A percentile compares a stretch with the other conserved stretches of the same genome.
These are phyloP conservation scores for Penicillium daleae DNA, from an alignment of 495 filamentous ascomycete species.

Conservation along the genomic window DNA sequence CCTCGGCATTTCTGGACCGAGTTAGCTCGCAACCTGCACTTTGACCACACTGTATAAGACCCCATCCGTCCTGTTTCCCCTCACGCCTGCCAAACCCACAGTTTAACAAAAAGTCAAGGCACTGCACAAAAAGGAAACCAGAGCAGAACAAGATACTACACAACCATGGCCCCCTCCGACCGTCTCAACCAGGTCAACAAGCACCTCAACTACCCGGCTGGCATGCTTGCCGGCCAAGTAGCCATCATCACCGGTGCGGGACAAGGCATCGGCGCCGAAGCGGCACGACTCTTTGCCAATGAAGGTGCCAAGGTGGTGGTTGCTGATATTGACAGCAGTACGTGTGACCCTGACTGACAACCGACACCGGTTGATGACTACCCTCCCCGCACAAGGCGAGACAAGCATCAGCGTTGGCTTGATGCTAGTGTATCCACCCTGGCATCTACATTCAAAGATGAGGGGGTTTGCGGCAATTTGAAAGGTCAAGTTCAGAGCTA, in stretches of 20 bases:
- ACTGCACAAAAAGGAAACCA: conserved; percentile 9
- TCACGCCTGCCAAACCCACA: conserved; percentile 1
- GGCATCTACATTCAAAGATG: background rate
- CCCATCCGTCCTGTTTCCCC: conserved; percentile 11
- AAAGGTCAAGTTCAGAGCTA: background rate
- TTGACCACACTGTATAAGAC: conserved; percentile 25
- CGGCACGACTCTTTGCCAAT: conserved; percentile 78
- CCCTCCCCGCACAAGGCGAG: conserved; percentile 2
- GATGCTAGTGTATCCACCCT: background rate
- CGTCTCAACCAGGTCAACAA: conserved; percentile 68
- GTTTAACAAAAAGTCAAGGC: background rate
- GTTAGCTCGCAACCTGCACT: background rate
- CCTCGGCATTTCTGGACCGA: conserved; percentile 35
- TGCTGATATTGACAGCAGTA: conserved; percentile 77
- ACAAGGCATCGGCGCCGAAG: conserved; percentile 89
- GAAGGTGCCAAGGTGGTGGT: conserved; percentile 84
- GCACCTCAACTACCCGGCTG: conserved; percentile 79
- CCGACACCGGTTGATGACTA: background rate
- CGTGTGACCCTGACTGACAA: conserved; percentile 19
- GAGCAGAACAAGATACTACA: conserved; percentile 1
- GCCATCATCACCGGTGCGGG: conserved; percentile 86
- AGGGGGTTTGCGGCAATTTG: background rate
- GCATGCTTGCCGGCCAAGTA: conserved; percentile 75
- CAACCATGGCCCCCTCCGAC: conserved; percentile 47
- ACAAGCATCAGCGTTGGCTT: background rate